These are phyloP conservation scores for Pichia insulana DNA, from an alignment of 805 yeast genomes.

Conservation along the genomic window DNA sequence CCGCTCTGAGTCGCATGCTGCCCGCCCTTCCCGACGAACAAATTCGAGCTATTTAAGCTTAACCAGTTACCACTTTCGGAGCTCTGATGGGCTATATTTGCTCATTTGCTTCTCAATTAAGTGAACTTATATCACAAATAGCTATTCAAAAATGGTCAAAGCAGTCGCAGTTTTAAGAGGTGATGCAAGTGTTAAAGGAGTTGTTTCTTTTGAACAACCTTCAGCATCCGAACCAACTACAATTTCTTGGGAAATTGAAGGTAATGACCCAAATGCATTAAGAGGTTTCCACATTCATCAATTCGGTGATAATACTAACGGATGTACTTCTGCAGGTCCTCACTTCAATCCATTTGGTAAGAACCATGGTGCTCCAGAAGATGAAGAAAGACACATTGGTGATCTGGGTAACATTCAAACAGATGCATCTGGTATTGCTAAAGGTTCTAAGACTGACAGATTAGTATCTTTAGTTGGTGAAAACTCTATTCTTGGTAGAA, in stretches of 20 bases:
- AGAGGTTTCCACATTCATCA: conserved; percentile 98
- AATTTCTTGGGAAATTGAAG: conserved; percentile 79
- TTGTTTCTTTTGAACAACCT: conserved; percentile 78
- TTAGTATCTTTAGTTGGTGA: conserved; percentile 78
- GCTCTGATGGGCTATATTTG: no score
- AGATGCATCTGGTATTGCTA: conserved; percentile 82
- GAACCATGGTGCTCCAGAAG: conserved; percentile 89
- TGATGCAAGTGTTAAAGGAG: conserved; percentile 82
- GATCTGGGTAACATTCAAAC: conserved; percentile 93
- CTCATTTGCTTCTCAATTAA: no score
- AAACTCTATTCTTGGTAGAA: conserved; percentile 86
- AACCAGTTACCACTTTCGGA: no score
- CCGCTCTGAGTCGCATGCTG: no score
- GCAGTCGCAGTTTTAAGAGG: conserved; percentile 94
- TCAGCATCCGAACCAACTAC: conserved; percentile 77
- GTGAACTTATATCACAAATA: no score
- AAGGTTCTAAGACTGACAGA: conserved; percentile 75
- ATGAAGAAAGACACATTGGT: conserved; percentile 79
- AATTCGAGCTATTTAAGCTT: no score
- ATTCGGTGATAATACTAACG: conserved; percentile 98
- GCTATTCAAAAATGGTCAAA: conserved; percentile 7
- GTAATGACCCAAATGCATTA: conserved; percentile 79
- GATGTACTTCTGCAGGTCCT: conserved; percentile 98
- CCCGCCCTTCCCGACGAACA: no score
- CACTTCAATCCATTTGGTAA: conserved; percentile 89